Conservation (phyloP, 768 basidiomycete species). For the Exidia glandulosa region DNA sequence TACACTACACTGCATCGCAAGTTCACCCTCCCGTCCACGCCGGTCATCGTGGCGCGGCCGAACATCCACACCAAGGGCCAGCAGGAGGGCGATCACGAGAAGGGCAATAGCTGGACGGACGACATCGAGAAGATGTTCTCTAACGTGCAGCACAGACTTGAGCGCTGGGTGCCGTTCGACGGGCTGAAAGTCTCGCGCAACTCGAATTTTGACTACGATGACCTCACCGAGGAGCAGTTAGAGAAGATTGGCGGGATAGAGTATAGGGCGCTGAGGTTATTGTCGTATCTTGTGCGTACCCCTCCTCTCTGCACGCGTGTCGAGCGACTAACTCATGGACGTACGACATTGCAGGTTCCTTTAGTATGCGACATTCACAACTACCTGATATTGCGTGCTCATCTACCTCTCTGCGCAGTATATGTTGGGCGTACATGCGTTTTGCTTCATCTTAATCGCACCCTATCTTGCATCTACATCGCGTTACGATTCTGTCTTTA, state of each 20-base stretch:
- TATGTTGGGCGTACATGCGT: slow-evolving; percentile 56
- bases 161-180: background rate
- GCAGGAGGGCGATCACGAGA: background rate
- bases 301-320: too few relatives aligned
- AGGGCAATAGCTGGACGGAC: background rate
- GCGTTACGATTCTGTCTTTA: slow-evolving; percentile 57
- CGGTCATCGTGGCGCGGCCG: background rate
- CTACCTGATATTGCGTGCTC: background rate
- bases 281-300: slow-evolving; percentile 61
- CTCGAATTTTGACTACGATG: slow-evolving; percentile 39
- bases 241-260: slow-evolving; percentile 96
- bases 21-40: background rate
- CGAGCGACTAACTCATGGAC: too few relatives aligned
- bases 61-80: background rate
- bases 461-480: slow-evolving; percentile 58
- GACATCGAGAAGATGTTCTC: background rate
- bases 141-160: background rate
- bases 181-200: slow-evolving; percentile 55
- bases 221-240: slow-evolving; percentile 69
- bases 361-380: background rate
- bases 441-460: slow-evolving; percentile 62
- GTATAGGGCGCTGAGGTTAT: slow-evolving; percentile 68
- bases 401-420: slow-evolving; percentile 68
- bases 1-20: background rate
- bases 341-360: background rate